Percentiles rank a stretch among this genome's conserved stretches.
Evolutionary conservation across 1,284 basidiomycete genomes (phyloP).

Genomic region (Leccinum pachyderme): DNA sequence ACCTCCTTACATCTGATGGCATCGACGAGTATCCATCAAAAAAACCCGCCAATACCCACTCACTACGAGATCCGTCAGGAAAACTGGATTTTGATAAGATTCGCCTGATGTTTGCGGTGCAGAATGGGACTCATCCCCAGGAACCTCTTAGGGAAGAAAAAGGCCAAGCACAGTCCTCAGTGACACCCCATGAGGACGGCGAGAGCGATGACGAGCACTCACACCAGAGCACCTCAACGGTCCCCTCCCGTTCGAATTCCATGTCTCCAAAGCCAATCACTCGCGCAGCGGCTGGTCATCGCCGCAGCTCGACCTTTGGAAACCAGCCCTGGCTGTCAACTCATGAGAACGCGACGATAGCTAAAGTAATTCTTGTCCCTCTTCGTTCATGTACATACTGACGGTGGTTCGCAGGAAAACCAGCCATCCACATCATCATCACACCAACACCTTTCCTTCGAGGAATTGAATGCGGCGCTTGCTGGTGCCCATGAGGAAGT

Average conservation of each 20-base stretch:
- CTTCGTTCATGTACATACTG: conserved; percentile 3
- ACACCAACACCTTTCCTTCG: conserved; percentile 21
- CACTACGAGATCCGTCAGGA: conserved; percentile 28
- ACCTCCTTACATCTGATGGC: conserved; percentile 34
- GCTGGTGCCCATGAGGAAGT: conserved; percentile 26
- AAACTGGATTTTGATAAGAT: conserved; percentile 34
- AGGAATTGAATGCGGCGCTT: conserved; percentile 29
- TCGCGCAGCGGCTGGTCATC: conserved; percentile 9
- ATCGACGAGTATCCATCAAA: conserved; percentile 13
- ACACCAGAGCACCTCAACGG: conserved; percentile 9
- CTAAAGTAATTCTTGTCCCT: conserved; percentile 10
- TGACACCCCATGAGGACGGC: conserved; percentile 3
- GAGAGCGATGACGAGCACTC: conserved; percentile 24
- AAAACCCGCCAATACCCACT: background rate
- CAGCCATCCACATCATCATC: background rate
- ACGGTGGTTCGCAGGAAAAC: conserved; percentile 14
- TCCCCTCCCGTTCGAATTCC: conserved; percentile 17
- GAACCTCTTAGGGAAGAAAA: background rate
- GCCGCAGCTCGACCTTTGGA: conserved; percentile 29
- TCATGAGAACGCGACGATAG: conserved; percentile 2
- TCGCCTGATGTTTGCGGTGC: conserved; percentile 26
- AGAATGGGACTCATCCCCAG: conserved; percentile 6
- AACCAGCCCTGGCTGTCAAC: conserved; percentile 16
- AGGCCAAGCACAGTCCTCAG: background rate
- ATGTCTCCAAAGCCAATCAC: conserved; percentile 16